Conservation (phyloP, 2,329 filamentous ascomycete species). For the Aureobasidium leucospermi region DNA sequence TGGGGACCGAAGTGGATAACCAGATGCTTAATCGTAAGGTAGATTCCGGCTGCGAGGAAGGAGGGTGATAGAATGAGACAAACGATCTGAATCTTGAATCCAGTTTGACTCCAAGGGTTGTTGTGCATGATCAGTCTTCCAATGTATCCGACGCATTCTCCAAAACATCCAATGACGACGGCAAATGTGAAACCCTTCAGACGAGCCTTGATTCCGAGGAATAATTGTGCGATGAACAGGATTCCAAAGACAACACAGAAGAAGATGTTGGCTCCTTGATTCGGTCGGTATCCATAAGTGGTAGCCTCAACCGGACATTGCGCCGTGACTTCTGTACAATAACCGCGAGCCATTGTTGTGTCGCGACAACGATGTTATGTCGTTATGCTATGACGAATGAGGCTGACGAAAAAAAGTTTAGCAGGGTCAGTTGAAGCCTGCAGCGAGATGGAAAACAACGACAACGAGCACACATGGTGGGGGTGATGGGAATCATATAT, state of each 20-base stretch:
- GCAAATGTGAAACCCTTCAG: constrained; percentile 35
- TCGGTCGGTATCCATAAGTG: constrained; percentile 35
- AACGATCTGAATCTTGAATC: constrained; percentile 38
- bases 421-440: background rate
- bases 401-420: background rate
- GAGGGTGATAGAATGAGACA: constrained; percentile 37
- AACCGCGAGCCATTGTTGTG: background rate
- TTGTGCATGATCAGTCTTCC: constrained; percentile 35
- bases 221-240: constrained; percentile 28
- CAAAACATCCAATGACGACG: constrained; percentile 32
- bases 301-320: constrained; percentile 31
- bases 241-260: constrained; percentile 32
- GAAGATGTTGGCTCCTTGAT: constrained; percentile 32
- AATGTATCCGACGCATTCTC: constrained; percentile 37
- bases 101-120: constrained; percentile 31
- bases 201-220: constrained; percentile 28
- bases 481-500: background rate
- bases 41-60: constrained; percentile 40
- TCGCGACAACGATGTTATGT: background rate
- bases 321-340: constrained; percentile 24
- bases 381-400: constrained; percentile 1
- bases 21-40: constrained; percentile 41
- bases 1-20: constrained; percentile 37
- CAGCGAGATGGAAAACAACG: background rate
- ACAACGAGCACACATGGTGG: background rate